Evolutionary conservation across 108 stramenopile genomes (phyloP).

Genomic region (Cylindrotheca closterium): DNA sequence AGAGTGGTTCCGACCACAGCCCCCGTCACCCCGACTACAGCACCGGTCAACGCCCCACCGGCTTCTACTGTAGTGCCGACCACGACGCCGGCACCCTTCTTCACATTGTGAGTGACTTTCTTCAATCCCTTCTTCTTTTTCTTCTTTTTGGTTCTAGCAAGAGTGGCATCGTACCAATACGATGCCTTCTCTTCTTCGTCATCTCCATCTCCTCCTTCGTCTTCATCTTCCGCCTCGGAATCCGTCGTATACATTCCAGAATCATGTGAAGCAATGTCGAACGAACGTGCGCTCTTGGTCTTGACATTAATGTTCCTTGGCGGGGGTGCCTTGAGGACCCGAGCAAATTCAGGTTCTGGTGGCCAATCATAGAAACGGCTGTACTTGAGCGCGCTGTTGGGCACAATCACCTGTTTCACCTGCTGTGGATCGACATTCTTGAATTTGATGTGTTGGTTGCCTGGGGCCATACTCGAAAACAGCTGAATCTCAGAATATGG

Average conservation of each 20-base stretch:
- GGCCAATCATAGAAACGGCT: constrained; percentile 79
- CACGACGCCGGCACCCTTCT: constrained; percentile 24
- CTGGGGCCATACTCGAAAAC: constrained; percentile 40
- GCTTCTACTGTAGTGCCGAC: constrained; percentile 17
- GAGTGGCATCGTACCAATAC: constrained; percentile 8
- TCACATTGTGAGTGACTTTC: constrained; percentile 20
- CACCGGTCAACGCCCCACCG: constrained; percentile 5
- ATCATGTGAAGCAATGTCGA: neutral
- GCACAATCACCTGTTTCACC: constrained; percentile 61
- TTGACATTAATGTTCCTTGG: constrained; percentile 13
- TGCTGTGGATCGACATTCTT: constrained; percentile 35
- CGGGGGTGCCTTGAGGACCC: constrained; percentile 25
- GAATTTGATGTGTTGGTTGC: constrained; percentile 34
- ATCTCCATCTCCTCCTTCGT: constrained; percentile 3
- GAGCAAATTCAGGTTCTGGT: constrained; percentile 56
- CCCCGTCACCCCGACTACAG: neutral
- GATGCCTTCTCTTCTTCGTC: constrained; percentile 1
- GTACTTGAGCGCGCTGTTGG: constrained; percentile 49
- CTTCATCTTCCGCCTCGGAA: constrained; percentile 7
- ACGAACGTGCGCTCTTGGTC: neutral
- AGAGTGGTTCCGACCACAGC: neutral
- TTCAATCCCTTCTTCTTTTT: constrained; percentile 43
- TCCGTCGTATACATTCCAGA: neutral
- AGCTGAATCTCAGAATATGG: constrained; percentile 17
- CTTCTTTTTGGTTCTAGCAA: constrained; percentile 20